phyloP scores from a whole-genome alignment of 192 early-diverging fungal species.

The Chytriomyces sp. region DNA sequence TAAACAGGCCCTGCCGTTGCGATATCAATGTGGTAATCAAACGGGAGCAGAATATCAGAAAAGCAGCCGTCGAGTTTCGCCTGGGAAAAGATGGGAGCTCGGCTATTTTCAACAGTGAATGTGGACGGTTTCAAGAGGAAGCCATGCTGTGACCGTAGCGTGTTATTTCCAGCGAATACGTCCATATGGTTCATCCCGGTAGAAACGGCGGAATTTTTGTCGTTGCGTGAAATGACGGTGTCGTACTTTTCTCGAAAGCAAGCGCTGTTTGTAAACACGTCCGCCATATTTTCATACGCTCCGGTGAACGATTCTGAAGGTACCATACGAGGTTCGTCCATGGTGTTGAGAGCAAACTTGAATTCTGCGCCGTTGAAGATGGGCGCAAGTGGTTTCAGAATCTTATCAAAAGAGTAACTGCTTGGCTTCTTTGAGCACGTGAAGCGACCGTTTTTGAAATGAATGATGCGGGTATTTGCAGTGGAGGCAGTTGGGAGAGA shows the following conservation, averaged over 20 bases:
- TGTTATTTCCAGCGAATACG: background rate
- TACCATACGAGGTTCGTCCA: conserved; percentile 26
- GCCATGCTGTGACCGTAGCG: conserved; percentile 2
- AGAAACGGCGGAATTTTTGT: background rate
- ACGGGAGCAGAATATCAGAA: conserved; percentile 1
- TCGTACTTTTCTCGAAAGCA: conserved; percentile 6
- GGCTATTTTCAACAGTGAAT: background rate
- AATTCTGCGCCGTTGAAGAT: background rate
- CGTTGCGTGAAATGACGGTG: background rate
- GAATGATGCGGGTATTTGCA: background rate
- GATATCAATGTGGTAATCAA: background rate
- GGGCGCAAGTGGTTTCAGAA: background rate
- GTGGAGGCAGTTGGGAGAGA: background rate
- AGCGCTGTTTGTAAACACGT: conserved; percentile 4
- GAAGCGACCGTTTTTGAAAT: background rate
- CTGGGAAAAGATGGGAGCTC: conserved; percentile 21
- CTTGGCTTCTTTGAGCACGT: background rate
- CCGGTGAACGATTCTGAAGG: background rate
- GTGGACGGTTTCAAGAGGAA: conserved; percentile 5
- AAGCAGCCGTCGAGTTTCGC: conserved; percentile 1
- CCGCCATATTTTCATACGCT: background rate
- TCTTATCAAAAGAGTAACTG: background rate
- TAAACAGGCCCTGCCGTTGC: background rate
- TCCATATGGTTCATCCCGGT: too few relatives aligned
- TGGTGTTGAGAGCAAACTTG: background rate